These are phyloP conservation scores for Phylloboletellus chloephorus DNA, from an alignment of 1,284 basidiomycete species.

Conservation along the genomic window DNA sequence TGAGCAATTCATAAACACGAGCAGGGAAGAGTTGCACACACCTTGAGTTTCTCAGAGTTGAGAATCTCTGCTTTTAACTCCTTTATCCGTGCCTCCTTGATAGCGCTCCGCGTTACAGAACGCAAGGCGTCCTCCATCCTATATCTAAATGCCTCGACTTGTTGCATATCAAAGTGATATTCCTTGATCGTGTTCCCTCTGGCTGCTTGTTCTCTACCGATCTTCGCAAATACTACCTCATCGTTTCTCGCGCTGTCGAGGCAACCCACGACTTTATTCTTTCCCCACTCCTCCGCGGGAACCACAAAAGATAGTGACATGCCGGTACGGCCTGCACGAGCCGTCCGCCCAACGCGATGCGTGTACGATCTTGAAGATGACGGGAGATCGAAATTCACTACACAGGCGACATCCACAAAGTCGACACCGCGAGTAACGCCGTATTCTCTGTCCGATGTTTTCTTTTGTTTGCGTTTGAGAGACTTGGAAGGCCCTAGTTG, in stretches of 20 bases:
- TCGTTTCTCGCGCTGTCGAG: slow-evolving; percentile 69
- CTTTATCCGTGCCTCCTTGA: slow-evolving; percentile 90
- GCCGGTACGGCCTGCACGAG: slow-evolving; percentile 90
- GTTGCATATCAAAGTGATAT: slow-evolving; percentile 89
- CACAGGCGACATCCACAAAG: slow-evolving; percentile 95
- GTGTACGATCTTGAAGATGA: slow-evolving; percentile 87
- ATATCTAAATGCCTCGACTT: slow-evolving; percentile 98
- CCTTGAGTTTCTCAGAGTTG: slow-evolving; percentile 95
- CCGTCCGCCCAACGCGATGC: slow-evolving; percentile 94
- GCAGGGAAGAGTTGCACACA: slow-evolving; percentile 31
- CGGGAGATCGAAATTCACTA: slow-evolving; percentile 98
- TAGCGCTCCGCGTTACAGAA: slow-evolving; percentile 79
- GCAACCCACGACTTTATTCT: slow-evolving; percentile 66
- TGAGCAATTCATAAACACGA: slow-evolving; percentile 5
- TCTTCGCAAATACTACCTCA: slow-evolving; percentile 67
- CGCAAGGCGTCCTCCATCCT: slow-evolving; percentile 95
- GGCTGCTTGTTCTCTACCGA: slow-evolving; percentile 69
- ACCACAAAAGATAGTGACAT: slow-evolving; percentile 91
- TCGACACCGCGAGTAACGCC: slow-evolving; percentile 96
- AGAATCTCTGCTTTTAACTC: slow-evolving; percentile 93
- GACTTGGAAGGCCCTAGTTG: slow-evolving; percentile 29
- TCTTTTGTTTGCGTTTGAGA: slow-evolving; percentile 38
- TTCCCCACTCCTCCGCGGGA: slow-evolving; percentile 70
- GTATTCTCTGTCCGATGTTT: slow-evolving; percentile 68
- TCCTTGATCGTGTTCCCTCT: slow-evolving; percentile 79